phyloP scores from a whole-genome alignment of 192 early-diverging fungal species.

The Coemansia sp. region DNA sequence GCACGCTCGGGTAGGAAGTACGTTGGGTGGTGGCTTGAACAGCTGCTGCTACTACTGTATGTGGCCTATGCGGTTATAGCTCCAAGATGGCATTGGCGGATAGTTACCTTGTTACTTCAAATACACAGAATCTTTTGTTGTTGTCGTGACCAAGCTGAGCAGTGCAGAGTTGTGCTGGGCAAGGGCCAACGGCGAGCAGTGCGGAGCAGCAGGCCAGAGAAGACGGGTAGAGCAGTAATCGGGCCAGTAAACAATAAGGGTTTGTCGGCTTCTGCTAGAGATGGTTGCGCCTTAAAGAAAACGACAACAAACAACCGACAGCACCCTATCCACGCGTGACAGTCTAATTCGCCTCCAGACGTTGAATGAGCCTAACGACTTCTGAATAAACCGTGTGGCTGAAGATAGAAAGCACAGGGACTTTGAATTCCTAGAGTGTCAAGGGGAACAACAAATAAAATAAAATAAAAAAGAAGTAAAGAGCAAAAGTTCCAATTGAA shows the following conservation, averaged over 20 bases:
- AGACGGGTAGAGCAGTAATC: conserved; percentile 7
- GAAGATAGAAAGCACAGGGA: not conserved
- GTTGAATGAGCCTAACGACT: not conserved
- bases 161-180: not conserved
- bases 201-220: not conserved
- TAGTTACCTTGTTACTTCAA: conserved; percentile 6
- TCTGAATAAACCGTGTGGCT: not conserved
- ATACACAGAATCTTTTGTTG: not conserved
- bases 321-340: not conserved
- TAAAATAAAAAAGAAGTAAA: not conserved
- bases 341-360: not conserved
- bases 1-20: not conserved
- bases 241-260: conserved; percentile 1
- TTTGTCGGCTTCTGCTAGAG: not conserved
- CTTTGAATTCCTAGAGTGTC: not conserved
- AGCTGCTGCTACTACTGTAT: not conserved
- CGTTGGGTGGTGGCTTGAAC: not conserved
- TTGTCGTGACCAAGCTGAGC: no score
- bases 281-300: not conserved
- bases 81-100: not conserved
- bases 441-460: not conserved
- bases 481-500: not conserved
- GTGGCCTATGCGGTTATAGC: not conserved
- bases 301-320: not conserved
- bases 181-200: not conserved